These are phyloP conservation scores for Botrytis hyacinthi DNA, from an alignment of 2,329 filamentous ascomycete species.

Conservation along the genomic window DNA sequence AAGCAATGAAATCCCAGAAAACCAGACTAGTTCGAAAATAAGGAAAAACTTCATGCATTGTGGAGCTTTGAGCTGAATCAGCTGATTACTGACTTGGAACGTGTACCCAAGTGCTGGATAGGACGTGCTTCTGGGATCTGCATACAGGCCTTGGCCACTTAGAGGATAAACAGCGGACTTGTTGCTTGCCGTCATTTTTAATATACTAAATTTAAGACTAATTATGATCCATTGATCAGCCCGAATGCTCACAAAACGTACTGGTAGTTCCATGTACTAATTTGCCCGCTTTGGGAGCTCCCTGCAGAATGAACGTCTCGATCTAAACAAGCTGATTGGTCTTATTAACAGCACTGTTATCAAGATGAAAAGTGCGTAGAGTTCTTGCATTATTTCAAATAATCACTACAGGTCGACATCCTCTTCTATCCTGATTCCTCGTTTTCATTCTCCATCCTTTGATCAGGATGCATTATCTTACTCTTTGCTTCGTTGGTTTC, in stretches of 20 bases:
- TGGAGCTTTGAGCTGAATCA: background rate
- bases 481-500: background rate
- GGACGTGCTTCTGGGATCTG: background rate
- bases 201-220: background rate
- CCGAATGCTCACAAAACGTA: background rate
- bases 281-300: background rate
- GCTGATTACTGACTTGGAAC: background rate
- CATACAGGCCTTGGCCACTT: background rate
- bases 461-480: background rate
- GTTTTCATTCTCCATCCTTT: background rate
- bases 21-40: background rate
- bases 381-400: conserved; percentile 1
- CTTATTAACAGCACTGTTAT: background rate
- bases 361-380: background rate
- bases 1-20: background rate
- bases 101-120: background rate
- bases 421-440: background rate
- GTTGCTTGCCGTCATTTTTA: background rate
- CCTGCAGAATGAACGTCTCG: background rate
- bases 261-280: conserved; percentile 1
- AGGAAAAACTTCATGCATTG: background rate
- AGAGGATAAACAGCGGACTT: background rate
- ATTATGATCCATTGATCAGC: conserved; percentile 12
- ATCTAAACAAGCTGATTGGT: background rate
- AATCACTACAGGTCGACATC: background rate